phyloP scores from a whole-genome alignment of 108 stramenopile species.

The Cyclotella baltica region DNA sequence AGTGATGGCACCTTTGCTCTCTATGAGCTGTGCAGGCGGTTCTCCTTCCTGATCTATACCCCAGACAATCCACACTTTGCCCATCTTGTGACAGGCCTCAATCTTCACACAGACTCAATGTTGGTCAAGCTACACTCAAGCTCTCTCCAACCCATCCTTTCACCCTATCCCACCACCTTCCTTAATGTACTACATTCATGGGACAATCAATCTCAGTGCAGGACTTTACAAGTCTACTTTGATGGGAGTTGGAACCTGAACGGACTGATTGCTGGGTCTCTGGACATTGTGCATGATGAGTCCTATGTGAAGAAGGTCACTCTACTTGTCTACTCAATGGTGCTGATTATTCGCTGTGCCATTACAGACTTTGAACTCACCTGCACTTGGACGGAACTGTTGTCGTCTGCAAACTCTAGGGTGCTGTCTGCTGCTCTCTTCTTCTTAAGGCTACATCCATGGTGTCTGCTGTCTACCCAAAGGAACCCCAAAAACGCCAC shows the following conservation, averaged over 20 bases:
- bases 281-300: too few species aligned
- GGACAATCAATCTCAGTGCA: conserved; percentile 1
- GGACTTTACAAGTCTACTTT: neutral
- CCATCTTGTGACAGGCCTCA: neutral
- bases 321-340: neutral
- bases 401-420: neutral
- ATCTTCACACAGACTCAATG: neutral
- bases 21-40: neutral
- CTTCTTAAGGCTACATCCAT: too few species aligned
- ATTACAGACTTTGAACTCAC: neutral
- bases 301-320: too few species aligned
- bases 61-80: neutral
- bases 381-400: neutral
- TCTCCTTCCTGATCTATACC: neutral
- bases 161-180: neutral
- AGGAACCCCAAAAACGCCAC: neutral
- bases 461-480: neutral
- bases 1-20: neutral
- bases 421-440: too few species aligned
- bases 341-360: too few species aligned
- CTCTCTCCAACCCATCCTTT: neutral
- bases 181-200: neutral
- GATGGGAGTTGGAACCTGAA: conserved; percentile 17
- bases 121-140: neutral
- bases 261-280: too few species aligned